These are phyloP conservation scores for Auricularia auricula-judae DNA, from an alignment of 768 basidiomycete species.

Conservation along the genomic window DNA sequence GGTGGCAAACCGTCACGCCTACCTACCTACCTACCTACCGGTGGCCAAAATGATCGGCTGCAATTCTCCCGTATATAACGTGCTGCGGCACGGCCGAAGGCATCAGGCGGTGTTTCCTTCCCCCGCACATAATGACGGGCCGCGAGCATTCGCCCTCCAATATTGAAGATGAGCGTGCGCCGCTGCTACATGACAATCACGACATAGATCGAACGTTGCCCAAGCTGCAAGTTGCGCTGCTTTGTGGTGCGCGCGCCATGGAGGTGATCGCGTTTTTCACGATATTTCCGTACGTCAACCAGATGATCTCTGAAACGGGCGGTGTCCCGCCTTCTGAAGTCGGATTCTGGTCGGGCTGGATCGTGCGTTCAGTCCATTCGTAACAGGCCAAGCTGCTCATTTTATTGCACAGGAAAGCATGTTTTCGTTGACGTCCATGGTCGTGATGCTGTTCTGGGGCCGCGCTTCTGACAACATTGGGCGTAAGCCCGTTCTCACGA, in stretches of 20 bases:
- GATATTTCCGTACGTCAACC: constrained; percentile 9
- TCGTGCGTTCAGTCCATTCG: neutral
- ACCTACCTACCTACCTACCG: too few species aligned
- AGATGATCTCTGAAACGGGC: constrained; percentile 7
- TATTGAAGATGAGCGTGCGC: neutral
- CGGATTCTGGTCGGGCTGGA: constrained; percentile 6
- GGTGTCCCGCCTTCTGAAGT: neutral
- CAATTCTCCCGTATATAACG: too few species aligned
- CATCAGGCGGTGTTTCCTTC: too few species aligned
- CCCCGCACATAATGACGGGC: too few species aligned
- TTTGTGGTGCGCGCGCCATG: constrained; percentile 6
- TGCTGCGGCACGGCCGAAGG: too few species aligned
- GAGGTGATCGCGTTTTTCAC: constrained; percentile 10
- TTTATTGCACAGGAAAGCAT: constrained; percentile 4
- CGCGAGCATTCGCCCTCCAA: too few species aligned
- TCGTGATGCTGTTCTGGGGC: constrained; percentile 10
- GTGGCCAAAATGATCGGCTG: too few species aligned
- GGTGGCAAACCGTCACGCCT: too few species aligned
- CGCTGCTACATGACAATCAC: neutral
- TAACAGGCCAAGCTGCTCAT: neutral
- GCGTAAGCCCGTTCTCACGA: constrained; percentile 8
- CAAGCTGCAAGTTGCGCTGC: constrained; percentile 7
- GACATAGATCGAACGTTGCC: constrained; percentile 7
- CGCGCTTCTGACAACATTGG: constrained; percentile 5
- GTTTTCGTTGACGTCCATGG: constrained; percentile 6